These are phyloP conservation scores for Taxawa tesnikishii DNA, from an alignment of 2,329 filamentous ascomycete genomes.

Conservation along the genomic window DNA sequence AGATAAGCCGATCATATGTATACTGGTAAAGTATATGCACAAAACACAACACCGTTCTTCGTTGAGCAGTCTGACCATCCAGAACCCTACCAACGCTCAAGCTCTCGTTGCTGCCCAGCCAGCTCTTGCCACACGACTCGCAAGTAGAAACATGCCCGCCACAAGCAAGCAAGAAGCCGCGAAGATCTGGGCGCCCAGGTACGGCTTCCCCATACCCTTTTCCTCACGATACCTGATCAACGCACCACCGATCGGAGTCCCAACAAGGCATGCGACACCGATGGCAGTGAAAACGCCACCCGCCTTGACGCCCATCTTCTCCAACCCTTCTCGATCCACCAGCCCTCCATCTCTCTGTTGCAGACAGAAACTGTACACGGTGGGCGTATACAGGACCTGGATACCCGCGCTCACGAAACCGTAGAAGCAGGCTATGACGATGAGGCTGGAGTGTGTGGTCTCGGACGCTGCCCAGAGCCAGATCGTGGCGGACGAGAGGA, in stretches of 20 bases:
- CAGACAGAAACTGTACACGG: constrained; percentile 13
- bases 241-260: constrained; percentile 15
- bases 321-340: constrained; percentile 1
- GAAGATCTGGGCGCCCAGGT: constrained; percentile 14
- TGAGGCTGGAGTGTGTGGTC: constrained; percentile 9
- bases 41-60: too few species aligned
- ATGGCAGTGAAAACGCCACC: constrained; percentile 14
- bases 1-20: too few species aligned
- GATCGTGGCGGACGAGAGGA: constrained; percentile 37
- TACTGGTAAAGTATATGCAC: too few species aligned
- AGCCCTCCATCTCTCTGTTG: constrained; percentile 1
- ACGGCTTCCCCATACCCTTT: constrained; percentile 9
- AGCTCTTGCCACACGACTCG: constrained; percentile 11
- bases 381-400: constrained; percentile 17
- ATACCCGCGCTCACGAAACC: constrained; percentile 20
- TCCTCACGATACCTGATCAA: constrained; percentile 10
- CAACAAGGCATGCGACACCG: constrained; percentile 13
- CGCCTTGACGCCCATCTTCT: constrained; percentile 13
- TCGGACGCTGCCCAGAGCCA: constrained; percentile 36
- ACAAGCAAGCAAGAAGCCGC: constrained; percentile 10
- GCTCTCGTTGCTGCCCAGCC: constrained; percentile 12
- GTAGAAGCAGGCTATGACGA: constrained; percentile 19
- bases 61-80: too few species aligned
- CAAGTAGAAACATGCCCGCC: constrained; percentile 12
- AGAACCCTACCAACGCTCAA: too few species aligned